Evolutionary conservation across 768 basidiomycete species (phyloP).

Genomic region (Mycena metata): DNA sequence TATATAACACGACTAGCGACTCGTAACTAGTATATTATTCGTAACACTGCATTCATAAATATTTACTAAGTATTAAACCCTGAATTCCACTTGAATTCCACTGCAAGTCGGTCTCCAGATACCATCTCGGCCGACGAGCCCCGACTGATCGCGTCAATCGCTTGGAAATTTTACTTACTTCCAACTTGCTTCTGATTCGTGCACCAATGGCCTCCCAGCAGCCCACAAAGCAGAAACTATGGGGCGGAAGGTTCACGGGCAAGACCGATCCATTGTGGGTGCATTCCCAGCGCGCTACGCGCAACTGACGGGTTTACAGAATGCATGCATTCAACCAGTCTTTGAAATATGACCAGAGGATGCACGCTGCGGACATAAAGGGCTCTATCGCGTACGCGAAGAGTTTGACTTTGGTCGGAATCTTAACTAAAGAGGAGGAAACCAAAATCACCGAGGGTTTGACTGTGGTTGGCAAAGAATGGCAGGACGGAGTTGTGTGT

Average conservation of each 20-base stretch:
- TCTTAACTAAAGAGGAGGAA: slow-evolving; percentile 85
- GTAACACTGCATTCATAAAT: neutral
- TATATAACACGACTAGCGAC: neutral
- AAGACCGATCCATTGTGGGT: slow-evolving; percentile 89
- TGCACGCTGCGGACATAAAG: slow-evolving; percentile 91
- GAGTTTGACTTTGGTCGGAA: slow-evolving; percentile 82
- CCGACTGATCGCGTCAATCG: slow-evolving; percentile 18
- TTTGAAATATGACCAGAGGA: slow-evolving; percentile 92
- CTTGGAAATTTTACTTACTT: slow-evolving; percentile 12
- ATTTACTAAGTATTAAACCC: no score
- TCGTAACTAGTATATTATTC: neutral
- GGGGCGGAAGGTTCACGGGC: slow-evolving; percentile 92
- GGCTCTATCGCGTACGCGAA: slow-evolving; percentile 98
- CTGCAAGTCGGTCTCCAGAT: neutral
- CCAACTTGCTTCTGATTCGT: slow-evolving; percentile 7
- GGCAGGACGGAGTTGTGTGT: slow-evolving; percentile 81
- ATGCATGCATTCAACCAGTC: slow-evolving; percentile 99
- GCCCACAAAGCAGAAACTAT: slow-evolving; percentile 79
- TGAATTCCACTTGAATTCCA: no score
- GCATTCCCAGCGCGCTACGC: slow-evolving; percentile 22
- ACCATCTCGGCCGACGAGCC: neutral
- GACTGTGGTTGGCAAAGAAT: slow-evolving; percentile 82
- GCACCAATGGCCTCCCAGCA: slow-evolving; percentile 51
- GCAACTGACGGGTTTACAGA: slow-evolving; percentile 55
- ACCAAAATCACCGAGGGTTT: slow-evolving; percentile 81